Percentiles rank a stretch among this genome's conserved stretches.
These are phyloP conservation scores for Ruellia speciosa DNA, from an alignment of 305 asterid species.

Conservation along the genomic window DNA sequence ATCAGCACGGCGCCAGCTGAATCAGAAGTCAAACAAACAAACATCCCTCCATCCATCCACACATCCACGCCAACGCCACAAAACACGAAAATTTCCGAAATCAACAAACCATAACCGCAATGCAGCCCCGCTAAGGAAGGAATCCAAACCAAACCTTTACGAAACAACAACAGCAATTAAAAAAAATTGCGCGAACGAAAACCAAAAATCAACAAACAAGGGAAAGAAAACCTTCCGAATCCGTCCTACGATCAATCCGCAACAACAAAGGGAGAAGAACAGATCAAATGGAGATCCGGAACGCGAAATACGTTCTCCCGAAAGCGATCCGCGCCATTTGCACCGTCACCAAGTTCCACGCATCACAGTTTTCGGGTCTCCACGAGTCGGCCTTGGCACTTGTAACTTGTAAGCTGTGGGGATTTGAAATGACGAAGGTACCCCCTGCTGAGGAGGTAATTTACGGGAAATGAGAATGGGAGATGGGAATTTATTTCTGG, in stretches of 20 bases:
- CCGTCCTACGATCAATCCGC: neutral
- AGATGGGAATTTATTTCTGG: too few species aligned
- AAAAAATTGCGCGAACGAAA: neutral
- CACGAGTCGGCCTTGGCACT: conserved; percentile 17
- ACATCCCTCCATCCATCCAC: conserved; percentile 7
- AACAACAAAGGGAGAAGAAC: conserved; percentile 1
- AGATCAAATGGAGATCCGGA: conserved; percentile 11
- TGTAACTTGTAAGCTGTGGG: neutral
- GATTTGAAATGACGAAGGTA: conserved; percentile 17
- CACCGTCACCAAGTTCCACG: conserved; percentile 38
- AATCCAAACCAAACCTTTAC: conserved; percentile 21
- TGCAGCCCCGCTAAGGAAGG: conserved; percentile 23
- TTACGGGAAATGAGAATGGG: too few species aligned
- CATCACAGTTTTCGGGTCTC: conserved; percentile 30
- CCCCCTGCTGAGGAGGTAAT: neutral
- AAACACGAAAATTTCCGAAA: neutral
- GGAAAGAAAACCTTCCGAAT: too few species aligned
- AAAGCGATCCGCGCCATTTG: conserved; percentile 40
- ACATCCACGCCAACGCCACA: too few species aligned
- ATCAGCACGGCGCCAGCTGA: conserved; percentile 2
- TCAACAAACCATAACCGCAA: conserved; percentile 20
- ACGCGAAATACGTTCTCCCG: conserved; percentile 20
- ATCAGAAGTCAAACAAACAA: conserved; percentile 6
- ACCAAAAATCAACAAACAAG: neutral
- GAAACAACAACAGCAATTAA: neutral